Evolutionary conservation across 2,329 filamentous ascomycete genomes (phyloP).

Genomic region (Epichloe uncinata): DNA sequence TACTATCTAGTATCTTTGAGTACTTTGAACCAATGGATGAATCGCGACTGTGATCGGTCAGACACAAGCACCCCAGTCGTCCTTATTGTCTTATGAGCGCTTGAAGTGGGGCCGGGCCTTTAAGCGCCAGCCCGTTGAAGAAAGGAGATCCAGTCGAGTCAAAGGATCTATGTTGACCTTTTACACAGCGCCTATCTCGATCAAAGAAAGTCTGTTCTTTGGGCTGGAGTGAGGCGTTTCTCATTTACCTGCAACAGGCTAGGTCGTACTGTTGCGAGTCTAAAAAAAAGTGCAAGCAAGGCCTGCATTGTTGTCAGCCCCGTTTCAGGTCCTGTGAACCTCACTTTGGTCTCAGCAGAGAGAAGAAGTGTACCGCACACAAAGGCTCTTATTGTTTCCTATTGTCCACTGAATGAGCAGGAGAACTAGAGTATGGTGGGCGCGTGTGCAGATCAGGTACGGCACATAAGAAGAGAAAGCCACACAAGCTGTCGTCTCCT

Average conservation of each 20-base stretch:
- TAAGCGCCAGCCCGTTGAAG: not conserved
- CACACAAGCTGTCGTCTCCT: not conserved
- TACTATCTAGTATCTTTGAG: not conserved
- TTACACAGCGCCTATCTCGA: not conserved
- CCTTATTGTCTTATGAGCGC: not conserved
- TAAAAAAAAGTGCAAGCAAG: not conserved
- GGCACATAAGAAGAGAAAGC: not conserved
- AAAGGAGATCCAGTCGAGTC: conserved; percentile 1
- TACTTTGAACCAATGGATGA: not conserved
- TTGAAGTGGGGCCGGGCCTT: not conserved
- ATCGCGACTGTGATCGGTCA: not conserved
- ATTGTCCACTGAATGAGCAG: not conserved
- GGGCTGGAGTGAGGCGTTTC: not conserved
- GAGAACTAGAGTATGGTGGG: not conserved
- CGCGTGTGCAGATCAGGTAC: not conserved
- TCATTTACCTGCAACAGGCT: not conserved
- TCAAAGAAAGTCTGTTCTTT: not conserved
- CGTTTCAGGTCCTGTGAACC: not conserved
- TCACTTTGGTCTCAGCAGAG: not conserved
- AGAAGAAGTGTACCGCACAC: not conserved
- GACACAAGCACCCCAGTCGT: not conserved
- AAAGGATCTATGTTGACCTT: not conserved
- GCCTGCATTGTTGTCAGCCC: not conserved
- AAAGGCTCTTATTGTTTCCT: not conserved
- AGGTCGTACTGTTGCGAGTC: not conserved